These are phyloP conservation scores for Fraxinus americana DNA, from an alignment of 257 asterid species.

Conservation along the genomic window DNA sequence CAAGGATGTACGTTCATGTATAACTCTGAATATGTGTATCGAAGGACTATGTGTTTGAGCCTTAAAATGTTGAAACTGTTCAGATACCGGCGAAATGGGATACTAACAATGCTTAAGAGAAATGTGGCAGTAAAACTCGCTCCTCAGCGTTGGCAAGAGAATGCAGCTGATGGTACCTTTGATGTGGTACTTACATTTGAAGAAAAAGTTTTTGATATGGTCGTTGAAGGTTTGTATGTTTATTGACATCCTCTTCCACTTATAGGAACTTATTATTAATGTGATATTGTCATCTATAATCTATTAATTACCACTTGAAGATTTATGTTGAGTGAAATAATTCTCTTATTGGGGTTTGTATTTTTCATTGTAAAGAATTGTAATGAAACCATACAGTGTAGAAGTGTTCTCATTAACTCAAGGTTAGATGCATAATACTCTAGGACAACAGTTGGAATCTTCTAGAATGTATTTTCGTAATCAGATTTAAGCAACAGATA, in stretches of 20 bases:
- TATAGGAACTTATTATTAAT: background rate
- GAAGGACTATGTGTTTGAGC: background rate
- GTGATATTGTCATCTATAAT: slow-evolving; percentile 3
- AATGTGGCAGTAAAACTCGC: slow-evolving; percentile 77
- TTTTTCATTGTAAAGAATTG: background rate
- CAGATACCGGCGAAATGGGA: slow-evolving; percentile 93
- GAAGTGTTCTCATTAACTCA: background rate
- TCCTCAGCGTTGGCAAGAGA: slow-evolving; percentile 98
- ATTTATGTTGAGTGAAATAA: slow-evolving; percentile 3
- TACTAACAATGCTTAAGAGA: slow-evolving; percentile 97
- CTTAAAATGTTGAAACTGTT: background rate
- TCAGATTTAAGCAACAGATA: background rate
- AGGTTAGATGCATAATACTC: background rate
- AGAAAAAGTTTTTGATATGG: slow-evolving; percentile 96
- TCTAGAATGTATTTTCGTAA: background rate
- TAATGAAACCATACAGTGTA: background rate
- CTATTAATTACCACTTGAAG: slow-evolving; percentile 2
- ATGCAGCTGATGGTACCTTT: slow-evolving; percentile 82
- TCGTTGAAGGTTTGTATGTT: slow-evolving; percentile 74
- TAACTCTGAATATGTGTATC: background rate
- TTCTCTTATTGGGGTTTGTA: background rate
- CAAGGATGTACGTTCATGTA: background rate
- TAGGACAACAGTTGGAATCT: background rate
- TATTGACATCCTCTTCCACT: background rate
- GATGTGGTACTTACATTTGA: slow-evolving; percentile 94